A percentile compares a stretch with the other conserved stretches of the same genome.
These are phyloP conservation scores for Psilocybe azurescens DNA, from an alignment of 768 basidiomycete genomes.

Conservation along the genomic window DNA sequence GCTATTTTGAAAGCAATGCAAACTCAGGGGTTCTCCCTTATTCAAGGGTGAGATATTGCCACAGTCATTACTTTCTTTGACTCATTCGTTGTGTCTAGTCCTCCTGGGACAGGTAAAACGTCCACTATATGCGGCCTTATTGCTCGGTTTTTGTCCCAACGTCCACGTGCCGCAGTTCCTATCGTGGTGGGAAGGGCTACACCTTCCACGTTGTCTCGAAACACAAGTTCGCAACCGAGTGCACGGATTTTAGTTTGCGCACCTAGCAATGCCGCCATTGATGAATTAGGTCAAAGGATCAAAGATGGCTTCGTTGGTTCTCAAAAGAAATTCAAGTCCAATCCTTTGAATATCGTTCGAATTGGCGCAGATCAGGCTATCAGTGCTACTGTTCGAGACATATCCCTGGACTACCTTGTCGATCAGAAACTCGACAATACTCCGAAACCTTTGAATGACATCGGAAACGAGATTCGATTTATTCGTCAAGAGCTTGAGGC, in stretches of 20 bases:
- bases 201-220: conserved; percentile 24
- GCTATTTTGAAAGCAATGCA: conserved; percentile 82
- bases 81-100: conserved; percentile 50
- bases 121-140: conserved; percentile 97
- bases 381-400: conserved; percentile 79
- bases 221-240: conserved; percentile 36
- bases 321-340: conserved; percentile 50
- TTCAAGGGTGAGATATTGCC: conserved; percentile 79
- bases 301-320: conserved; percentile 75
- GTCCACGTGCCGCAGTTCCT: conserved; percentile 57
- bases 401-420: conserved; percentile 87
- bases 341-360: conserved; percentile 86
- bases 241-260: conserved; percentile 88
- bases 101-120: conserved; percentile 98
- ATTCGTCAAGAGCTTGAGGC: conserved; percentile 73
- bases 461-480: conserved; percentile 58
- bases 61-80: not conserved
- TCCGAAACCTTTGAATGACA: conserved; percentile 50
- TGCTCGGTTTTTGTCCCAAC: conserved; percentile 74
- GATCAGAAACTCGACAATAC: conserved; percentile 68
- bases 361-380: conserved; percentile 80
- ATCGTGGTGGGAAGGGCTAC: conserved; percentile 53
- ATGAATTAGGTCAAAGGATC: conserved; percentile 90
- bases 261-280: conserved; percentile 97
- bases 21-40: conserved; percentile 81